Percentiles rank a stretch among this genome's conserved stretches.
These are phyloP conservation scores for Ophidiomyces ophidiicola DNA, from an alignment of 2,329 filamentous ascomycete species.

Conservation along the genomic window DNA sequence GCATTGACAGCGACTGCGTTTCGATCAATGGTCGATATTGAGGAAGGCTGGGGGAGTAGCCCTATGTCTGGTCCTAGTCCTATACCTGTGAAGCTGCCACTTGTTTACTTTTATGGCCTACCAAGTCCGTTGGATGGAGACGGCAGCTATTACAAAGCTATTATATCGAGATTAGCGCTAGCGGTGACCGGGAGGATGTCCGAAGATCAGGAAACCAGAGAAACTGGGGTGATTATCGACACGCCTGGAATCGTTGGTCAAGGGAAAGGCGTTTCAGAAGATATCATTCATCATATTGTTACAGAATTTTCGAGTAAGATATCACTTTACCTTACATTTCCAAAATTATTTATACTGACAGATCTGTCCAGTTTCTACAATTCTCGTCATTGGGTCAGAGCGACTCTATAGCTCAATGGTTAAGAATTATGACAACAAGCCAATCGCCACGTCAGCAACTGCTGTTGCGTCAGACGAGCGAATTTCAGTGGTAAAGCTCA, in stretches of 20 bases:
- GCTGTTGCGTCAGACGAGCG: constrained; percentile 46
- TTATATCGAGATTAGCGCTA: constrained; percentile 65
- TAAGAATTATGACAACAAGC: constrained; percentile 50
- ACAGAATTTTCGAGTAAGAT: constrained; percentile 51
- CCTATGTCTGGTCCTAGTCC: constrained; percentile 81
- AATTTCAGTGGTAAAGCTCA: constrained; percentile 63
- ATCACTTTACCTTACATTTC: constrained; percentile 1
- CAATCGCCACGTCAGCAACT: constrained; percentile 35
- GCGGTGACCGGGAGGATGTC: constrained; percentile 65
- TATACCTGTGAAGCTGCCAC: constrained; percentile 78
- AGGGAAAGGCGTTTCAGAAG: constrained; percentile 53
- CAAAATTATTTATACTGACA: constrained; percentile 1
- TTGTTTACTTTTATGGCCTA: constrained; percentile 80
- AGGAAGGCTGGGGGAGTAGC: constrained; percentile 78
- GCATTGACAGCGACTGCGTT: constrained; percentile 79
- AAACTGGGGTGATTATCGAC: constrained; percentile 74
- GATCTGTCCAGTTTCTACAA: constrained; percentile 48
- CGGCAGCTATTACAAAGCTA: constrained; percentile 55
- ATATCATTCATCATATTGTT: constrained; percentile 68
- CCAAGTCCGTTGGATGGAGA: constrained; percentile 58
- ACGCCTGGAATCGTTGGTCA: constrained; percentile 58
- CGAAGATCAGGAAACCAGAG: constrained; percentile 59
- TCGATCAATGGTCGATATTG: constrained; percentile 74
- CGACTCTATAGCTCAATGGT: constrained; percentile 62
- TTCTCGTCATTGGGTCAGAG: constrained; percentile 72